Evolutionary conservation across 1,284 basidiomycete species (phyloP).

Genomic region (Sanguinoderma infundibulare): DNA sequence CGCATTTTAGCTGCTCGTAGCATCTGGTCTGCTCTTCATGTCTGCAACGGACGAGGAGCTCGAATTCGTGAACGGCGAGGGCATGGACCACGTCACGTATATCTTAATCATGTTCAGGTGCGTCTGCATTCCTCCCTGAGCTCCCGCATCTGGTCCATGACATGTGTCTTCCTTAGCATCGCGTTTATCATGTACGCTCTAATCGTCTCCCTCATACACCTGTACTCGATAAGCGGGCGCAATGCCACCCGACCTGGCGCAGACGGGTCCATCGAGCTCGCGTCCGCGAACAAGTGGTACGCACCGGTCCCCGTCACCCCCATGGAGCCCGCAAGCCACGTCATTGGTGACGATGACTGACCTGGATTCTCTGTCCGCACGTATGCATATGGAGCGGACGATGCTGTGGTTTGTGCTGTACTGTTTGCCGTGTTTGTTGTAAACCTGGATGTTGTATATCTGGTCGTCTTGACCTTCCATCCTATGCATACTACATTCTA

Average conservation of each 20-base stretch:
- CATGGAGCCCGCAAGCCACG: slow-evolving; percentile 30
- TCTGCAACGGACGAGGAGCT: slow-evolving; percentile 92
- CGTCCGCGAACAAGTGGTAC: slow-evolving; percentile 34
- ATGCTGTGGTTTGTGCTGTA: neutral
- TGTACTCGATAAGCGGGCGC: slow-evolving; percentile 64
- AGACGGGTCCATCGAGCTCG: slow-evolving; percentile 39
- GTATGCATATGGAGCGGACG: neutral
- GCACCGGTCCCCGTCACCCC: slow-evolving; percentile 26
- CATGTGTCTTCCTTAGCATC: slow-evolving; percentile 44
- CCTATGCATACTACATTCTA: no score
- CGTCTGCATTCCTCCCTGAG: slow-evolving; percentile 14
- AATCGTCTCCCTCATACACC: slow-evolving; percentile 60
- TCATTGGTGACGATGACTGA: slow-evolving; percentile 41
- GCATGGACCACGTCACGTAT: slow-evolving; percentile 91
- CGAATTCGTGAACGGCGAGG: slow-evolving; percentile 63
- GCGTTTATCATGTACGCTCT: slow-evolving; percentile 81
- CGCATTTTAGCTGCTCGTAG: slow-evolving; percentile 61
- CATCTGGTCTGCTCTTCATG: slow-evolving; percentile 81
- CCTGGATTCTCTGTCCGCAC: neutral
- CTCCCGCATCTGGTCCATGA: slow-evolving; percentile 47
- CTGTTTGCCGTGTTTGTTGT: neutral
- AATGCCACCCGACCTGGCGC: slow-evolving; percentile 44
- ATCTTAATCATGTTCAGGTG: slow-evolving; percentile 83
- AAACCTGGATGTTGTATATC: no score
- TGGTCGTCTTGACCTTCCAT: no score